Percentiles rank a stretch among this genome's conserved stretches.
Evolutionary conservation across 2,329 filamentous ascomycete genomes (phyloP).

Genomic region (Fusarium subtropicale): DNA sequence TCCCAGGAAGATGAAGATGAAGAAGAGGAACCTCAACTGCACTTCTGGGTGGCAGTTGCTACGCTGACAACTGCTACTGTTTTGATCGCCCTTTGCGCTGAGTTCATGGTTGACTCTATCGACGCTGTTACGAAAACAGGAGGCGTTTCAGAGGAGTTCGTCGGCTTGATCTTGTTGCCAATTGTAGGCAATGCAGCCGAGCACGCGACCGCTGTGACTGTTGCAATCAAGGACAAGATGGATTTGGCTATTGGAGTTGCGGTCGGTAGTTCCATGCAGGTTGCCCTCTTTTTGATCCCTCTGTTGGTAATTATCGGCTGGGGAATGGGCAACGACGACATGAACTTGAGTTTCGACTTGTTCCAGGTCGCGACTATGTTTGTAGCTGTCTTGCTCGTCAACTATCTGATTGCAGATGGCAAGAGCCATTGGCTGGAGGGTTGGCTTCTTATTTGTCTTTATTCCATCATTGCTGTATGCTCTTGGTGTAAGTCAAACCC

Average conservation of each 20-base stretch:
- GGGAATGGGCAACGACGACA: slow-evolving; percentile 76
- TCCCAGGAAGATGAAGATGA: slow-evolving; percentile 69
- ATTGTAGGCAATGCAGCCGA: slow-evolving; percentile 88
- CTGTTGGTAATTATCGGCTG: slow-evolving; percentile 82
- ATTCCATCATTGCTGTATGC: slow-evolving; percentile 80
- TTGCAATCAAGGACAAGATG: slow-evolving; percentile 87
- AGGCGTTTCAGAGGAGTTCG: slow-evolving; percentile 76
- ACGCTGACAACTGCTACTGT: slow-evolving; percentile 80
- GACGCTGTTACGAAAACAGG: slow-evolving; percentile 71
- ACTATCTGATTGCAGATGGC: slow-evolving; percentile 86
- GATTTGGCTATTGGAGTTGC: slow-evolving; percentile 84
- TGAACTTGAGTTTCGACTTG: slow-evolving; percentile 86
- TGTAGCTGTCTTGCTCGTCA: slow-evolving; percentile 84
- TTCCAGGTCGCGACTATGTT: slow-evolving; percentile 92
- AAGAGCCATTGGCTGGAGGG: slow-evolving; percentile 87
- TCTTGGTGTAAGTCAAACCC: slow-evolving; percentile 66
- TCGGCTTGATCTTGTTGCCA: slow-evolving; percentile 82
- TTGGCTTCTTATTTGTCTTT: slow-evolving; percentile 78
- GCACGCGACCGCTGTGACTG: slow-evolving; percentile 83
- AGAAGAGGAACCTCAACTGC: slow-evolving; percentile 78
- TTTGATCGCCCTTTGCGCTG: slow-evolving; percentile 83
- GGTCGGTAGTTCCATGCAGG: slow-evolving; percentile 83
- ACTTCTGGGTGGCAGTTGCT: slow-evolving; percentile 76
- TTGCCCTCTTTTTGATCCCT: slow-evolving; percentile 82
- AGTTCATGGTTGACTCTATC: slow-evolving; percentile 82